Conservation (phyloP, 2,329 filamentous ascomycete species). For the Dothideomycetes sp. region DNA sequence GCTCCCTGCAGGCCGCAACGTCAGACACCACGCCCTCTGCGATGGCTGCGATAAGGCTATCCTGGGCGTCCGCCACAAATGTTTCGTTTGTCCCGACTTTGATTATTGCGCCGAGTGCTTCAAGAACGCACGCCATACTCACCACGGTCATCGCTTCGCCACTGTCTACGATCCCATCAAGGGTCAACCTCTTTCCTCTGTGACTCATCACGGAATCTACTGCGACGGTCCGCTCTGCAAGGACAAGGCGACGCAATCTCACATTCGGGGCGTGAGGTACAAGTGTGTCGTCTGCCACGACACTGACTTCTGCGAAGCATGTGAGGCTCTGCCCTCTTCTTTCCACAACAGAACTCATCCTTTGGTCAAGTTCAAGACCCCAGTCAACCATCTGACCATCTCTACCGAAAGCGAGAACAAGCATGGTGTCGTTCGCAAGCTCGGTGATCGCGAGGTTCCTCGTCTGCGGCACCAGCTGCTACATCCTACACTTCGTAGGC, state of each 20-base stretch:
- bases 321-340: constrained; percentile 79
- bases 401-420: constrained; percentile 73
- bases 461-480: constrained; percentile 17
- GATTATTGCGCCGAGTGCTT: constrained; percentile 82
- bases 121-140: constrained; percentile 55
- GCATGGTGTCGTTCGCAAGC: constrained; percentile 55
- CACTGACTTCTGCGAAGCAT: constrained; percentile 87
- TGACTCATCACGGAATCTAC: constrained; percentile 74
- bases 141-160: constrained; percentile 80
- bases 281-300: constrained; percentile 97
- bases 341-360: constrained; percentile 92
- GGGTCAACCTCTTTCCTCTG: constrained; percentile 42
- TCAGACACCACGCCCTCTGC: constrained; percentile 79
- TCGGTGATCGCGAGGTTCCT: constrained; percentile 55
- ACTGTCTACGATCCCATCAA: constrained; percentile 59
- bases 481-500: constrained; percentile 1
- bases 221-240: constrained; percentile 90
- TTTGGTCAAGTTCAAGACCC: constrained; percentile 91
- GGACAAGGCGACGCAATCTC: constrained; percentile 42
- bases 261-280: constrained; percentile 80
- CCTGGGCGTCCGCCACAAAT: constrained; percentile 87
- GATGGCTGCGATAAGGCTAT: constrained; percentile 90
- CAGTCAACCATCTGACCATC: constrained; percentile 78
- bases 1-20: constrained; percentile 70
- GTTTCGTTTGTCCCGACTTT: constrained; percentile 92